Base-by-base conservation (phyloP, 805 yeast genomes). In the Saccharomycopsis sp. region DNA sequence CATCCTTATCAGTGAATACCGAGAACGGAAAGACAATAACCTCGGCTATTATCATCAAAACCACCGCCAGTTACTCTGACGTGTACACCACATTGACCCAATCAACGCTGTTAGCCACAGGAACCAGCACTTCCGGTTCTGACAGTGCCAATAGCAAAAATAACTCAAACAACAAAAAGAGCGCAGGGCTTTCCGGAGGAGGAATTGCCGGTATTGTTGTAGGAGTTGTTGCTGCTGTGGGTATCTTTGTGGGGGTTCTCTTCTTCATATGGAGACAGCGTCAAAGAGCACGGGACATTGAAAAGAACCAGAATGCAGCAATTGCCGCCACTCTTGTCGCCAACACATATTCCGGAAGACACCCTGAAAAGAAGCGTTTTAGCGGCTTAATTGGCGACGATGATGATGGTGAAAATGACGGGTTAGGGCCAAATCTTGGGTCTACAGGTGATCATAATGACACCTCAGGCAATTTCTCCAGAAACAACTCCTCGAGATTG, bases 261-360 rank as follows among this genome's bases (percentile, higher is more conserved):
- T 59, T 57, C 34, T 59, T 59, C 34, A 53, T 62, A 35, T 62
- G 58, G 59, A 56, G 63, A 57, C 64, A 59, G 22, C 61, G 64
- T 19, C 53, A 54, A 15, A 59, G 54, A 23, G 35, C 60, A 2
- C 52, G 38, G 42, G 61, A 59, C 25, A 52, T 62, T 34, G 63
- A 62, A 41, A 59, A 59, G 41, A 42, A 59, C 19, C 60, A 55
- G 29, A 59, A 57, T 25, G 57, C 64, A 3, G 61, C 59, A 9
- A 58, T 60, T 25, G 61, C 63, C 14, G 64, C 64, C 15, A 55
- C 64, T 2, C 53, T 57, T 20, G 63, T 62, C 1, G 64, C 64
- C 3, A 59, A 59, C 20, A 59, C 29, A 20, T 51, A 57, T 41
- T 50, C 60, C 3, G 52, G 54, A 7, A 53, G 47, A 9, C 44